Percentiles rank a stretch among this genome's conserved stretches.
Evolutionary conservation across 768 basidiomycete species (phyloP).

Genomic region (Leccinum disarticulatum): DNA sequence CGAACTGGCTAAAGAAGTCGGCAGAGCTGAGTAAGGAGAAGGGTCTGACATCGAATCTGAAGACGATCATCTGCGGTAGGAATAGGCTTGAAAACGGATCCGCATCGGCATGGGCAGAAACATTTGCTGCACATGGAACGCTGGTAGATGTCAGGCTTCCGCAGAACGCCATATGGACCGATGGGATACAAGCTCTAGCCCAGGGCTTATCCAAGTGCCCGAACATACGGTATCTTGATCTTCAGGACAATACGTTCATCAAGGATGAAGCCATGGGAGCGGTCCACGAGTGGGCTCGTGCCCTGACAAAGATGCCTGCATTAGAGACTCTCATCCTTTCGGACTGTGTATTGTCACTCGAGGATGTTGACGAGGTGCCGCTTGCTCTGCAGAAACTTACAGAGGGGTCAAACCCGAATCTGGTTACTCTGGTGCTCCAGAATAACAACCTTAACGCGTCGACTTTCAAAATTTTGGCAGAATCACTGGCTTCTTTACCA

Average conservation of each 20-base stretch:
- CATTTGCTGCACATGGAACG: conserved; percentile 81
- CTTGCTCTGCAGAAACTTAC: conserved; percentile 59
- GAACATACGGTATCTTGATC: conserved; percentile 72
- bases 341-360: conserved; percentile 79
- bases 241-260: conserved; percentile 89
- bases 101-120: conserved; percentile 79
- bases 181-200: conserved; percentile 81
- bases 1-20: conserved; percentile 77
- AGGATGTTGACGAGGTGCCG: conserved; percentile 77
- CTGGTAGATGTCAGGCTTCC: conserved; percentile 88
- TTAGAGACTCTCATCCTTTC: conserved; percentile 85
- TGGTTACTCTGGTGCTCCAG: conserved; percentile 80
- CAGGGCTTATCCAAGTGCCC: conserved; percentile 67
- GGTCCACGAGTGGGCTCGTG: conserved; percentile 58
- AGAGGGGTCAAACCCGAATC: conserved; percentile 67
- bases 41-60: conserved; percentile 70
- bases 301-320: conserved; percentile 66
- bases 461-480: conserved; percentile 66
- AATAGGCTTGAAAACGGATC: conserved; percentile 95
- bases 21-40: conserved; percentile 65
- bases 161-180: conserved; percentile 97
- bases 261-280: conserved; percentile 61
- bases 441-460: conserved; percentile 85
- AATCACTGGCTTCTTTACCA: conserved; percentile 60
- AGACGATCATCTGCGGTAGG: conserved; percentile 85